Percentiles rank a stretch among this genome's conserved stretches.
These are phyloP conservation scores for Monosporascus sp. DNA, from an alignment of 2,329 filamentous ascomycete species.

Conservation along the genomic window DNA sequence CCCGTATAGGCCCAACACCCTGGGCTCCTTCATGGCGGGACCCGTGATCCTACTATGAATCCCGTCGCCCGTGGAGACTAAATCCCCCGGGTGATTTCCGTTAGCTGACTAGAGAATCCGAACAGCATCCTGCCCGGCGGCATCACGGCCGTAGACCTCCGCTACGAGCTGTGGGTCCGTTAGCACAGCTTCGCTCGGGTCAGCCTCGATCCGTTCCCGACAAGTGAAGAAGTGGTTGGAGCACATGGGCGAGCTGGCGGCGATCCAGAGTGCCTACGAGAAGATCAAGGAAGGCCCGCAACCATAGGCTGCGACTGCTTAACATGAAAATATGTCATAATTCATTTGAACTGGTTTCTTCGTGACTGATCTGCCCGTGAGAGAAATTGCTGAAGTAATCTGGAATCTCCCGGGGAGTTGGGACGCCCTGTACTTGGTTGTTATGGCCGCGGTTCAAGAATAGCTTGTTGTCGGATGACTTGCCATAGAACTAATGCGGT, in stretches of 20 bases:
- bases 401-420: too few species aligned
- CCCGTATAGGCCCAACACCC: background rate
- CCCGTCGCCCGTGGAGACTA: too few species aligned
- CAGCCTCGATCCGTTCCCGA: slow-evolving; percentile 33
- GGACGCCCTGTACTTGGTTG: too few species aligned
- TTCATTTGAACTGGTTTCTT: too few species aligned
- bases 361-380: too few species aligned
- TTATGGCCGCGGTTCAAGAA: too few species aligned
- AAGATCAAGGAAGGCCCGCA: slow-evolving; percentile 20
- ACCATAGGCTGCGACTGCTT: background rate
- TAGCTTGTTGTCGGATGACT: too few species aligned
- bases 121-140: slow-evolving; percentile 30
- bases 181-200: slow-evolving; percentile 32
- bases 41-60: too few species aligned
- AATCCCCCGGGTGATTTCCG: too few species aligned
- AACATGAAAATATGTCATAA: too few species aligned
- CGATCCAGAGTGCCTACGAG: slow-evolving; percentile 35
- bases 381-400: too few species aligned
- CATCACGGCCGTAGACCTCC: slow-evolving; percentile 33
- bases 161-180: slow-evolving; percentile 37
- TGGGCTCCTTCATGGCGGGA: background rate
- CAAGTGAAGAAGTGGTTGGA: slow-evolving; percentile 32
- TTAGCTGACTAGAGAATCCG: background rate
- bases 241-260: slow-evolving; percentile 27
- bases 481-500: too few species aligned